Evolutionary conservation across 2,329 filamentous ascomycete genomes (phyloP), one percentile per base, ranked within the genome.

Genomic region (Xylaria sp.): DNA sequence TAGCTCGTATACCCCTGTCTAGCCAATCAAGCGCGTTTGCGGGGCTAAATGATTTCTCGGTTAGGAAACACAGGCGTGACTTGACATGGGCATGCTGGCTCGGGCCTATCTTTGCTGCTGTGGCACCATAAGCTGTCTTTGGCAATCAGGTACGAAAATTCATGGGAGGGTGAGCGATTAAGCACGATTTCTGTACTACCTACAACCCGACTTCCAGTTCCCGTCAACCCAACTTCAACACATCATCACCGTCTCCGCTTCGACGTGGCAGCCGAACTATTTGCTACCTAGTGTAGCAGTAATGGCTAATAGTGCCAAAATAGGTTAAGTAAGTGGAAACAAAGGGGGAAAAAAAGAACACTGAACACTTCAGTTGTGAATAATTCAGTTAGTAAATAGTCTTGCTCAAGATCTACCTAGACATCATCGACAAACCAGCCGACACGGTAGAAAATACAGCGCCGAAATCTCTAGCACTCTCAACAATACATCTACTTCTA

Each of bases 1-100:
- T 68, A 69, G 58, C 60, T 63, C 44, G 2, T 48, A 9, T 28
- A 56, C 2, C 41, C 55, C 32, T 39, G 56, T 20, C 46, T 52
- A 12, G n/a, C 65, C 69, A 70, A 70, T 70, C 34, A 66, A 50
- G 46, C 15, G 3, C 52, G 39, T 18, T 51, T 37, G 3, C 23
- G 18, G 18, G 23, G 62, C 37, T 65, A 37, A 50, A 63, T 46
- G 61, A 65, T 68, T 70, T 61, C 69, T 63, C 23, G 18, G 60
- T 65, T 70, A 51, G 69, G 69, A 68, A 70, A 70, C 52, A 50
- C 61, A 57, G 12, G 6, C 15, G 18, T n/a, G 41, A n/a, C 18
- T 6, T 46, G 41, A 59, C 57, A 59, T 48, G 41, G 57, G 44
- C 28, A 28, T 48, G 15, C 41, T 39, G 15, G 32, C 12, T 37